Evolutionary conservation across 805 yeast species (phyloP).

Genomic region (Yamadazyma laniorum): DNA sequence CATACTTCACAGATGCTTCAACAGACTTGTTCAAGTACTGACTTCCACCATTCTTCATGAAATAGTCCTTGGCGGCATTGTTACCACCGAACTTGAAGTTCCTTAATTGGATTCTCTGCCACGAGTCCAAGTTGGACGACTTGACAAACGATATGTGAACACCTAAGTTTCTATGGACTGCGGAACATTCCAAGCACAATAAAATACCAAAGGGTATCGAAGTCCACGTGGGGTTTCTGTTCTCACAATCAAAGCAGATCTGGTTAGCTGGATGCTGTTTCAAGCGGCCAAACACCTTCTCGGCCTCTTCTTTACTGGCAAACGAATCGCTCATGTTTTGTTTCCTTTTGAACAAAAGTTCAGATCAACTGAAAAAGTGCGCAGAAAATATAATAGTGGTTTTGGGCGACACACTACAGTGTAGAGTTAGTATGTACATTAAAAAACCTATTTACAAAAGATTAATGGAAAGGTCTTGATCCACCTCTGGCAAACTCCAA

Average conservation of each 20-base stretch:
- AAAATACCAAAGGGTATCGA: constrained; percentile 94
- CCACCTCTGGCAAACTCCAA: constrained; percentile 93
- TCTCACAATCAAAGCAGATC: constrained; percentile 89
- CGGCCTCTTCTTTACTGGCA: constrained; percentile 70
- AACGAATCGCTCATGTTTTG: constrained; percentile 42
- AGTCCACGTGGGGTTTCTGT: constrained; percentile 97
- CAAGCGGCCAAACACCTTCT: constrained; percentile 60
- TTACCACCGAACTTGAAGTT: constrained; percentile 95
- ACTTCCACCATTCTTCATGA: constrained; percentile 82
- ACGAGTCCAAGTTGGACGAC: constrained; percentile 86
- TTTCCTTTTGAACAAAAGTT: neutral
- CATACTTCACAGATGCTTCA: constrained; percentile 76
- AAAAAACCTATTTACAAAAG: constrained; percentile 5
- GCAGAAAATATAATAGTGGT: no score
- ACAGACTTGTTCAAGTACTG: constrained; percentile 46
- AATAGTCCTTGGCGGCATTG: constrained; percentile 78
- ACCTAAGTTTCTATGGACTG: constrained; percentile 93
- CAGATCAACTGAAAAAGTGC: neutral
- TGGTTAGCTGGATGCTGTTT: constrained; percentile 71
- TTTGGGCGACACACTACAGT: no score
- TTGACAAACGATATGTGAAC: constrained; percentile 95
- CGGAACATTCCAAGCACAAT: constrained; percentile 90
- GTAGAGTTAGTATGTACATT: constrained; percentile 1
- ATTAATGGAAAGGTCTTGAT: constrained; percentile 68
- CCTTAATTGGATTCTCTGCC: constrained; percentile 89